These are phyloP conservation scores for Lunularia cruciata DNA, from an alignment of 225 moss, liverwort and hornwort species.

Conservation along the genomic window DNA sequence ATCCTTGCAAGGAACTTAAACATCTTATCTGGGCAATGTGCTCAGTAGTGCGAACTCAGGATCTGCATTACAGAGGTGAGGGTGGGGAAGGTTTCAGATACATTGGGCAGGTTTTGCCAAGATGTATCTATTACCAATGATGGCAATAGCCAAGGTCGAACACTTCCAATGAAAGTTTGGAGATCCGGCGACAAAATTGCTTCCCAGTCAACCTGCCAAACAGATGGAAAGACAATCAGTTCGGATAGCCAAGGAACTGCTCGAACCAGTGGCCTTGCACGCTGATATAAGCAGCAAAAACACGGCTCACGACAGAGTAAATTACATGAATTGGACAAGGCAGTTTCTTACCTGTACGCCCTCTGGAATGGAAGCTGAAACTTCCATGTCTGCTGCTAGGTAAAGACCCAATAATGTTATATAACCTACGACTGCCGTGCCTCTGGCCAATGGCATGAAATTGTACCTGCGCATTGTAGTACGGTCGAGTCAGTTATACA, in stretches of 20 bases:
- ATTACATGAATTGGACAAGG: background rate
- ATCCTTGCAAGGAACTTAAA: background rate
- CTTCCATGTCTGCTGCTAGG: constrained; percentile 78
- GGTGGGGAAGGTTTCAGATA: constrained; percentile 69
- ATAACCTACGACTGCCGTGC: constrained; percentile 82
- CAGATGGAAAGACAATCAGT: background rate
- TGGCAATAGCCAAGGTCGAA: constrained; percentile 62
- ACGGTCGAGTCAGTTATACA: too few relatives aligned
- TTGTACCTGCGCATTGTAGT: too few relatives aligned
- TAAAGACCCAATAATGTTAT: constrained; percentile 68
- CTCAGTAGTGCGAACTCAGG: constrained; percentile 43
- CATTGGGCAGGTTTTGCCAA: constrained; percentile 64
- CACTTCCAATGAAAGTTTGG: constrained; percentile 44
- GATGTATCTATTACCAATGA: constrained; percentile 41
- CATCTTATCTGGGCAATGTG: background rate
- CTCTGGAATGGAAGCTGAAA: constrained; percentile 56
- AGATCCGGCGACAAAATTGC: constrained; percentile 62
- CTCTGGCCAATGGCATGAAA: constrained; percentile 87
- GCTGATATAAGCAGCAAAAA: background rate
- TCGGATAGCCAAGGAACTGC: background rate
- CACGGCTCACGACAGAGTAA: background rate
- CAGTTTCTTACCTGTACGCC: constrained; percentile 53
- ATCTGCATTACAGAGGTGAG: constrained; percentile 64
- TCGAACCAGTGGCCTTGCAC: background rate
- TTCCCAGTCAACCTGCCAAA: constrained; percentile 81